Conservation (phyloP, 176 grass and related monocot species). For the Hyparrhenia diplandra region DNA sequence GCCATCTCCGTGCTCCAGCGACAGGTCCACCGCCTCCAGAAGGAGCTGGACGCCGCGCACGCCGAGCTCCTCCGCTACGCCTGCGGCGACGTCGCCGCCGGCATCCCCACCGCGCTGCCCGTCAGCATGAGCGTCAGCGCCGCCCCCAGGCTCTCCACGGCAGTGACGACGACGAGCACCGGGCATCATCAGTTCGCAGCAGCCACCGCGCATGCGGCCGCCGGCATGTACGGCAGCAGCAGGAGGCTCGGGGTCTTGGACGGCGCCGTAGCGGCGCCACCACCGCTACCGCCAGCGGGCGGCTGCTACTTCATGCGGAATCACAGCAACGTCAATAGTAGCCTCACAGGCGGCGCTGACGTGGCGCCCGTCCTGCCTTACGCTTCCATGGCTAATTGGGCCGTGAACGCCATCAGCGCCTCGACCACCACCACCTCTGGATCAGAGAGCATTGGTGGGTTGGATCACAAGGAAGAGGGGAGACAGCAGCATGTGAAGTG, state of each 20-base stretch:
- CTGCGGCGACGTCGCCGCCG: constrained; percentile 37
- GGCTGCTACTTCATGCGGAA: constrained; percentile 46
- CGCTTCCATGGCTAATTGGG: constrained; percentile 50
- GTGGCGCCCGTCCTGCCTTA: constrained; percentile 39
- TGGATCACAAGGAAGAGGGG: constrained; percentile 69
- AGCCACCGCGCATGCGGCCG: neutral
- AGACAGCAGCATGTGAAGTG: constrained; percentile 59
- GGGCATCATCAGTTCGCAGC: constrained; percentile 3
- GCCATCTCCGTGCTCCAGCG: constrained; percentile 79
- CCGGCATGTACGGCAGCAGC: constrained; percentile 37
- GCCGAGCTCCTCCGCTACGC: constrained; percentile 74
- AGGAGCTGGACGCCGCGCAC: constrained; percentile 74
- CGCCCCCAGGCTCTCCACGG: constrained; percentile 23
- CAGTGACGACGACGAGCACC: constrained; percentile 41
- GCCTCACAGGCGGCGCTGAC: constrained; percentile 18
- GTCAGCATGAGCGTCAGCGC: neutral
- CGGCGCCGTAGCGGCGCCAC: neutral
- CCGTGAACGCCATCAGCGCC: constrained; percentile 44
- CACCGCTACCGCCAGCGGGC: neutral
- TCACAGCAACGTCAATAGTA: neutral
- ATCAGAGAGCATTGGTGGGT: constrained; percentile 55
- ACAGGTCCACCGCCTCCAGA: constrained; percentile 74
- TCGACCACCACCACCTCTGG: constrained; percentile 44
- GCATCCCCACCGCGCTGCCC: constrained; percentile 46
- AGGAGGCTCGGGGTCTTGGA: constrained; percentile 36